phyloP scores from a whole-genome alignment of 495 filamentous ascomycete genomes.

The Podospora comata region DNA sequence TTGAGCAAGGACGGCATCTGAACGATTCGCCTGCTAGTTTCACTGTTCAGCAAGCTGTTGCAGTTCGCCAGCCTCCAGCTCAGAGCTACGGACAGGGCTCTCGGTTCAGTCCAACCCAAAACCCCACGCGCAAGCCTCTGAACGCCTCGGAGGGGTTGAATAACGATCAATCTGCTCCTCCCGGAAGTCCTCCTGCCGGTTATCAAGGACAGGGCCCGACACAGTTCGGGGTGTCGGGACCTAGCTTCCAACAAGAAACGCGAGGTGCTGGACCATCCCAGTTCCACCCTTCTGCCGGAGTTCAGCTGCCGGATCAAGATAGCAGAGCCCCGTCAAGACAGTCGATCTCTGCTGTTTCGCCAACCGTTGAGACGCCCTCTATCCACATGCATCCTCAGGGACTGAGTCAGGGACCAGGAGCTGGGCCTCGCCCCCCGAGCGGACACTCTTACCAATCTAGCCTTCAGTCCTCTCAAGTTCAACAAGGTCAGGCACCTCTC shows the following conservation, averaged over 20 bases:
- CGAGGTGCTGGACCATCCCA: background rate
- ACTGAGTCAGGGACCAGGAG: background rate
- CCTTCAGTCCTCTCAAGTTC: background rate
- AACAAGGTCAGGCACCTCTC: conserved; percentile 11
- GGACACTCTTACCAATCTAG: conserved; percentile 17
- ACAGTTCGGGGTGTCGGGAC: background rate
- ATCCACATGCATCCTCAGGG: conserved; percentile 2
- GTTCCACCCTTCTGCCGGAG: background rate
- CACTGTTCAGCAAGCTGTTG: conserved; percentile 18
- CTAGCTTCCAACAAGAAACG: conserved; percentile 5
- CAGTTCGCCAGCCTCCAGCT: conserved; percentile 14
- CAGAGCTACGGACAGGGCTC: conserved; percentile 4
- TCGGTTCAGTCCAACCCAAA: conserved; percentile 11
- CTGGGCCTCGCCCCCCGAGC: conserved; percentile 2
- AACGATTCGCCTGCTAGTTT: conserved; percentile 24
- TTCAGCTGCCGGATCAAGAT: conserved; percentile 2
- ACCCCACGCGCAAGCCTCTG: conserved; percentile 15
- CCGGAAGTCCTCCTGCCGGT: background rate
- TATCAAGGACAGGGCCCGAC: conserved; percentile 4
- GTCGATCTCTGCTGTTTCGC: conserved; percentile 8
- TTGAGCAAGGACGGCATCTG: conserved; percentile 22
- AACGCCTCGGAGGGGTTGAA: background rate
- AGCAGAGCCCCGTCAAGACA: conserved; percentile 5
- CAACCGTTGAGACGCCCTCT: background rate
- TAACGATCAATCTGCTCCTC: background rate